Evolutionary conservation across 768 basidiomycete species (phyloP), one percentile per base, ranked within the genome.

Genomic region (Naganishia randhawae): DNA sequence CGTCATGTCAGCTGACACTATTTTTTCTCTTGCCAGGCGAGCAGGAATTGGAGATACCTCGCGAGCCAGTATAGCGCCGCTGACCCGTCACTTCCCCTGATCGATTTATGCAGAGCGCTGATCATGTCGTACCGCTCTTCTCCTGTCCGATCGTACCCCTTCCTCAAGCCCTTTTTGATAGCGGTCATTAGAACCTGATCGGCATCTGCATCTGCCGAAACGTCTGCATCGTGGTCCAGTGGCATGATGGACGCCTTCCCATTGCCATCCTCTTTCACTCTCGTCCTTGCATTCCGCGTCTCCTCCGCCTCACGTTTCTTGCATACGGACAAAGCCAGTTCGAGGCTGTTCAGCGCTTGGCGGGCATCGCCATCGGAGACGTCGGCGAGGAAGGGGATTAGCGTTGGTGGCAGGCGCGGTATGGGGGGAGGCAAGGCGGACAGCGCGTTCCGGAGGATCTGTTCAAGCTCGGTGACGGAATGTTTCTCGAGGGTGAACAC

Each of bases 51-150:
- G 19, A 67, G 75, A 73, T 75, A 81, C 76, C 82, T 84, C 11
- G 90, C 90, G 25, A 93, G 83, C 90, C 91, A 93, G 76, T 92
- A 93, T 82, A 92, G 81, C 7, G 91, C 91, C 0, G 90, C 91
- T 73, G 83, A 83, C 7, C 86, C 86, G 70, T 91, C 86, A 65
- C 86, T 85, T 9, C 90, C 91, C 37, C 91, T 84, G 37, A 92
- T 84, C 67, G 86, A 86, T 78, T 93, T 93, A 80, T 93, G 91
- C 72, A 92, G 81, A 2, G 88, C 90, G 35, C 87, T 88, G 72
- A 90, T 91, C 86, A 89, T 86, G 77, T 91, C 89, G 74, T 90
- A 91, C 67, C 83, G 85, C 68, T 83, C 83, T 70, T 92, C 91
- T 3, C 90, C 89, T 10, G 84, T 84, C 37, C 90, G 85, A 76